Evolutionary conservation across 2,329 filamentous ascomycete genomes (phyloP), one percentile per base, ranked within the genome.

Genomic region (Hortaea werneckii): DNA sequence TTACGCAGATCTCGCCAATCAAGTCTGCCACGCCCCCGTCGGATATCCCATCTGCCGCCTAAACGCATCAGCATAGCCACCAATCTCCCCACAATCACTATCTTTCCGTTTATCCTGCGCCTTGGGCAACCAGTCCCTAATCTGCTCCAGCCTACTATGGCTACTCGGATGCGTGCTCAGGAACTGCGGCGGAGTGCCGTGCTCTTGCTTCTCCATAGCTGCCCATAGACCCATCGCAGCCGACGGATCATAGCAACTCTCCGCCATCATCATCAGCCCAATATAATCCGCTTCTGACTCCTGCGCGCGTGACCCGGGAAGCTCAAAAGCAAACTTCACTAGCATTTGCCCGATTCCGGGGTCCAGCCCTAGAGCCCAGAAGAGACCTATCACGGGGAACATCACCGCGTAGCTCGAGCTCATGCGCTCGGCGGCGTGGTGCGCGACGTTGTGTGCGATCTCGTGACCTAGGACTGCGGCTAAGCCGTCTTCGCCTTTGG

Each of bases 201-300:
- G 43, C 51, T 83, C 78, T 80, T 87, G 85, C 42, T 80, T 67
- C 59, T 73, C 64, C 82, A 58, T 58, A 50, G 67, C 54, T 45
- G 47, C 45, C 64, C 65, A 87, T 48, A 89, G 78, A 0, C 69
- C 70, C 38, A 83, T 69, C 0, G 85, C 84, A 49, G 79, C 77
- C 9, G 73, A 66, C 1, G 85, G 85, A 50, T 87, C 74, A 60
- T 84, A 89, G 66, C 85, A 89, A 27, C 81, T 82, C 66, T 86
- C 78, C 0, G 84, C 79, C 83, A 89, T 89, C 75, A 89, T 84
- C 75, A 89, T 79, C 30, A 89, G 65, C 0, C 85, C 85, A 41
- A 89, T 87, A 56, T 85, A 86, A 58, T 90, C 85, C 0, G 85
- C 85, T 67, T 90, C 85, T 41, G 73, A 66, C 65, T 82, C 85